phyloP scores from a whole-genome alignment of 768 basidiomycete genomes.

The Boletus sp. region DNA sequence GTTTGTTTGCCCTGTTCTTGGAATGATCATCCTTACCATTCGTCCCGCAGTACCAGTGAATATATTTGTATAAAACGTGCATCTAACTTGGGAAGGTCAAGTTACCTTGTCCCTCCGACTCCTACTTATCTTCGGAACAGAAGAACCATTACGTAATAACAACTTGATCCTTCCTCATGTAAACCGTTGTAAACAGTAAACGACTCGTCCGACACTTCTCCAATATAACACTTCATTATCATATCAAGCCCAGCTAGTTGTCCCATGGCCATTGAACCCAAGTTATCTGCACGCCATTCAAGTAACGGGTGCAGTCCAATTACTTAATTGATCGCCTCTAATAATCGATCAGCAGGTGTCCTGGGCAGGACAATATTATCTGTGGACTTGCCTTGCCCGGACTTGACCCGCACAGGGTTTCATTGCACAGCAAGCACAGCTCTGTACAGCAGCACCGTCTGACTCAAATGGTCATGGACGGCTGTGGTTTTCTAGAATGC shows the following conservation, averaged over 20 bases:
- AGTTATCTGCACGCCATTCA: background rate
- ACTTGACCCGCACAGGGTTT: conserved; percentile 10
- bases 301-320: background rate
- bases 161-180: background rate
- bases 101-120: background rate
- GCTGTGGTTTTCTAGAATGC: background rate
- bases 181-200: no score
- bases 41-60: background rate
- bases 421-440: conserved; percentile 19
- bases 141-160: background rate
- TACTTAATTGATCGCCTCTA: background rate
- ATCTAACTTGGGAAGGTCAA: background rate
- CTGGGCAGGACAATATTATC: background rate
- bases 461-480: background rate
- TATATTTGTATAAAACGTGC: background rate
- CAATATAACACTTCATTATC: background rate
- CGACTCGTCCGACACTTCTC: background rate
- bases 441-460: conserved; percentile 15
- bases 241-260: background rate
- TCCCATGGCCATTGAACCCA: no score
- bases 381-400: background rate
- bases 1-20: background rate
- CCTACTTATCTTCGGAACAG: background rate
- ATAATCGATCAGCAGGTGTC: background rate
- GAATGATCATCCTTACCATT: background rate